Evolutionary conservation across 73 alveolate genomes (phyloP), one percentile per base, ranked within the genome.

Genomic region (Uronychia binucleata): DNA sequence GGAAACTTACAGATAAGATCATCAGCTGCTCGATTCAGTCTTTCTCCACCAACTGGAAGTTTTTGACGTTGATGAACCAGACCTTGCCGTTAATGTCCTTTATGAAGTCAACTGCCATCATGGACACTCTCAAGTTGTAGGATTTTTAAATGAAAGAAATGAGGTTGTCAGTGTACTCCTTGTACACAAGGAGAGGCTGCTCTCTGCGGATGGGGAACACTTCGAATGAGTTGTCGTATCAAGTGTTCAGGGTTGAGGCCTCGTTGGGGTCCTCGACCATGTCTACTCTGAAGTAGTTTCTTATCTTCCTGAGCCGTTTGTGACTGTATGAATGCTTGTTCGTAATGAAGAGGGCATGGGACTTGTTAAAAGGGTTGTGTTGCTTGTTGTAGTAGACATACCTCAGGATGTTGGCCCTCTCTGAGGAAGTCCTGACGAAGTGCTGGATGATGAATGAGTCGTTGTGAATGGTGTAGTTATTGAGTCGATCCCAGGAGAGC

Each of bases 121-220:
- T 60, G n/a, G 77, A 86, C 0, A 94, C 85, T 81, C 96, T 74
- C 28, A 93, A 59, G 57, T 90, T 90, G 74, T 90, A 92, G 57
- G 94, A 90, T 84, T 83, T 92, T 30, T 88, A 92, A n/a, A 94
- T 75, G 80, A 78, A 94, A 1, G 67, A 25, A 5, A 93, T 91
- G 25, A 94, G 67, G 5, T 5, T 46, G 5, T 46, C 67, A 46
- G 67, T 46, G 19, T 46, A 46, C 19, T 46, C 67, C 19, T 46
- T 46, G 19, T 46, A 46, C 19, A 11, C 19, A 46, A 19, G 19
- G 67, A 46, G 67, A 46, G 67, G 67, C 19, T 46, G 5, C 19
- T 46, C 67, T 19, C 67, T 46, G 5, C 67, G 5, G 67, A 46
- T 46, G 5, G 67, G 67, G 67, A 46, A 46, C 5, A 46, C 67